Percentiles rank a stretch among this genome's conserved stretches.
These are phyloP conservation scores for Suillus alpinus DNA, from an alignment of 768 basidiomycete genomes.

Conservation along the genomic window DNA sequence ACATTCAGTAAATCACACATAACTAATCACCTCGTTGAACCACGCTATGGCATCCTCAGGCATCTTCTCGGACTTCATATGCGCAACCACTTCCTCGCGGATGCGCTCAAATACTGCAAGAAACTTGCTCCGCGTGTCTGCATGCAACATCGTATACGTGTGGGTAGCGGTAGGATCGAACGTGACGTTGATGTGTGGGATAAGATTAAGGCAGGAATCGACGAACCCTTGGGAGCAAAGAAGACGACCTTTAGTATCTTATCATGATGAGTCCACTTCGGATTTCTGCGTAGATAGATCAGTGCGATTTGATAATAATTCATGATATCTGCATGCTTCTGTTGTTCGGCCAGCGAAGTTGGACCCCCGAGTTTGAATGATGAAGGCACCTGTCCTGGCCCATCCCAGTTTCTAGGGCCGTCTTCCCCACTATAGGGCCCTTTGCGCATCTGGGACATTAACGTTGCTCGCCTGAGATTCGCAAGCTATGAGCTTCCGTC, in stretches of 20 bases:
- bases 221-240: not conserved
- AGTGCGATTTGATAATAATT: not conserved
- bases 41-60: constrained; percentile 82
- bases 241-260: not conserved
- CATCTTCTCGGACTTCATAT: constrained; percentile 70
- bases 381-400: too few species aligned
- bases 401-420: not conserved
- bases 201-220: not conserved
- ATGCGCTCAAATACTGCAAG: constrained; percentile 68
- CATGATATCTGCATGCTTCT: not conserved
- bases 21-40: constrained; percentile 69
- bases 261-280: not conserved
- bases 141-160: constrained; percentile 21
- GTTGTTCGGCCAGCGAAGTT: not conserved
- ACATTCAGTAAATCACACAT: not conserved
- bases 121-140: constrained; percentile 60
- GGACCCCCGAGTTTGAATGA: not conserved
- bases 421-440: not conserved
- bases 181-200: not conserved
- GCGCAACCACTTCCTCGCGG: constrained; percentile 72
- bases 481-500: not conserved
- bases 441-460: not conserved
- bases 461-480: not conserved
- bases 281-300: not conserved
- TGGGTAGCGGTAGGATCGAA: not conserved